phyloP scores from a whole-genome alignment of 1,284 basidiomycete species.

The Meira miltonrushii region DNA sequence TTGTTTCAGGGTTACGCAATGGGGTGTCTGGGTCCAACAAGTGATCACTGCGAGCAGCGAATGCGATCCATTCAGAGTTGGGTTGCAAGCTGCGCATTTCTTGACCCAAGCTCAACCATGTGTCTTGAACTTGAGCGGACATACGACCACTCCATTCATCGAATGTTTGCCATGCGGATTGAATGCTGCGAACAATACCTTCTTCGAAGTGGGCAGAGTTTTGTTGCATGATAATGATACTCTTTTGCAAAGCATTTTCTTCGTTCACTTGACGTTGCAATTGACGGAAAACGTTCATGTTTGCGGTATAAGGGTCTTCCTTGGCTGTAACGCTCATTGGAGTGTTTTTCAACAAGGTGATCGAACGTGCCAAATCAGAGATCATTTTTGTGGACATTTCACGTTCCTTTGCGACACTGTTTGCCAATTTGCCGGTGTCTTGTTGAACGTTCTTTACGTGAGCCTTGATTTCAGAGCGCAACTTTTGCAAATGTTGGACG shows the following conservation, averaged over 20 bases:
- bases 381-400: constrained; percentile 82
- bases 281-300: constrained; percentile 76
- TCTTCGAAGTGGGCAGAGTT: constrained; percentile 96
- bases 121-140: constrained; percentile 71
- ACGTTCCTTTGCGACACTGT: constrained; percentile 86
- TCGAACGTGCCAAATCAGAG: constrained; percentile 77
- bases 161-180: constrained; percentile 94
- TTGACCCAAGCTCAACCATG: constrained; percentile 69
- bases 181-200: constrained; percentile 88
- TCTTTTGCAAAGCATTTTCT: constrained; percentile 96
- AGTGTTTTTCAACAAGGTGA: constrained; percentile 89
- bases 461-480: constrained; percentile 89
- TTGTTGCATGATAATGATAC: constrained; percentile 96
- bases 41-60: constrained; percentile 88
- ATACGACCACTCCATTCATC: constrained; percentile 90
- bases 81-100: constrained; percentile 80
- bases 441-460: constrained; percentile 97
- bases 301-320: constrained; percentile 75
- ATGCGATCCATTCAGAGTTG: constrained; percentile 93
- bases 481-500: constrained; percentile 93
- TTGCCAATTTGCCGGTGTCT: constrained; percentile 91
- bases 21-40: constrained; percentile 88
- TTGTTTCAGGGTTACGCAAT: constrained; percentile 60
- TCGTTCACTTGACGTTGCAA: constrained; percentile 85
- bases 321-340: constrained; percentile 79